Conservation (phyloP, 225 moss, liverwort and hornwort genomes). For the Pseudoscleropodium purum region DNA sequence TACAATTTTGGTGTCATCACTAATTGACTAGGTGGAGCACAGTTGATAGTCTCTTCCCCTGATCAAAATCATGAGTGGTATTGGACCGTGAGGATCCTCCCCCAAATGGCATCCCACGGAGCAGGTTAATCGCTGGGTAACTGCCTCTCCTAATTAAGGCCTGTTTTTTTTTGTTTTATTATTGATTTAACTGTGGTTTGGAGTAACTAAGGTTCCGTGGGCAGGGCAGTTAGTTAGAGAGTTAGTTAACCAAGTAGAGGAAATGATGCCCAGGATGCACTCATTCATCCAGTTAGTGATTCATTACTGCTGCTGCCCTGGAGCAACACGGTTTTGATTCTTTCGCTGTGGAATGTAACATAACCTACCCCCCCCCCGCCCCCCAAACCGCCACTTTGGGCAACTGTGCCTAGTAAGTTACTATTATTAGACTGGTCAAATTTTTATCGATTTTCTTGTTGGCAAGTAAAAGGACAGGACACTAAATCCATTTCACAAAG, state of each 20-base stretch:
- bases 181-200: neutral
- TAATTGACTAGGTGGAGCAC: neutral
- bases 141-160: neutral
- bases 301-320: neutral
- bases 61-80: neutral
- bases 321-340: too few relatives aligned
- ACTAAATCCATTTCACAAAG: too few relatives aligned
- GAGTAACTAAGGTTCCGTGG: neutral
- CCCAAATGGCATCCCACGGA: neutral
- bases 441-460: neutral
- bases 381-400: neutral
- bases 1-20: neutral
- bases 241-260: neutral
- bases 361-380: too few relatives aligned
- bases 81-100: neutral
- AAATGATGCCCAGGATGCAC: neutral
- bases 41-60: neutral
- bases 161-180: neutral
- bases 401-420: too few relatives aligned
- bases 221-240: neutral
- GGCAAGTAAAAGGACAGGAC: too few relatives aligned
- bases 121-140: neutral
- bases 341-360: neutral
- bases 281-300: neutral
- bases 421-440: neutral